Evolutionary conservation across 257 asterid species (phyloP).

Genomic region (Solanum appendiculatum): DNA sequence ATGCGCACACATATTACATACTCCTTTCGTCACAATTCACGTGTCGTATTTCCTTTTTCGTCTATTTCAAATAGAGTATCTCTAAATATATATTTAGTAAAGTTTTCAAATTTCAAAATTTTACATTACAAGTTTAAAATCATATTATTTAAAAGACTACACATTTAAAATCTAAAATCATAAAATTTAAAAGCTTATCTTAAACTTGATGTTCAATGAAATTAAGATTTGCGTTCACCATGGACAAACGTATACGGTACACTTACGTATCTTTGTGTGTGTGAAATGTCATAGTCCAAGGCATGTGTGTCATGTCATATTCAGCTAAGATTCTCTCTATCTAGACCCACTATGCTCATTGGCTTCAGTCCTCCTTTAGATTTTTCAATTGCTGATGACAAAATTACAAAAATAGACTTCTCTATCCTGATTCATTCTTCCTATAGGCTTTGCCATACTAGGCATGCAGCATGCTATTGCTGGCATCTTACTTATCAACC

Average conservation of each 20-base stretch:
- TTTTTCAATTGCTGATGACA: conserved; percentile 8
- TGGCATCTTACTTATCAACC: not conserved
- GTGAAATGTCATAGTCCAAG: conserved; percentile 21
- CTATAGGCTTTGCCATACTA: not conserved
- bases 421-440: not conserved
- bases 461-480: not conserved
- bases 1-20: not conserved
- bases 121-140: not conserved
- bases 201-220: no score
- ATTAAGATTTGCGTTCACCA: no score
- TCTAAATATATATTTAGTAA: not conserved
- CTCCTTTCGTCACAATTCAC: not conserved
- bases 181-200: no score
- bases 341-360: conserved; percentile 11
- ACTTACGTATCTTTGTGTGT: not conserved
- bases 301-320: conserved; percentile 35
- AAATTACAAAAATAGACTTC: not conserved
- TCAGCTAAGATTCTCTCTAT: conserved; percentile 25
- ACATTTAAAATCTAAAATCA: no score
- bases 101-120: not conserved
- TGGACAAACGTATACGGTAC: not conserved
- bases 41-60: not conserved
- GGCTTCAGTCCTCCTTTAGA: not conserved
- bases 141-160: not conserved
- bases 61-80: not conserved